phyloP scores from a whole-genome alignment of 352 stramenopile genomes.

The Globisporangium apiculatum region DNA sequence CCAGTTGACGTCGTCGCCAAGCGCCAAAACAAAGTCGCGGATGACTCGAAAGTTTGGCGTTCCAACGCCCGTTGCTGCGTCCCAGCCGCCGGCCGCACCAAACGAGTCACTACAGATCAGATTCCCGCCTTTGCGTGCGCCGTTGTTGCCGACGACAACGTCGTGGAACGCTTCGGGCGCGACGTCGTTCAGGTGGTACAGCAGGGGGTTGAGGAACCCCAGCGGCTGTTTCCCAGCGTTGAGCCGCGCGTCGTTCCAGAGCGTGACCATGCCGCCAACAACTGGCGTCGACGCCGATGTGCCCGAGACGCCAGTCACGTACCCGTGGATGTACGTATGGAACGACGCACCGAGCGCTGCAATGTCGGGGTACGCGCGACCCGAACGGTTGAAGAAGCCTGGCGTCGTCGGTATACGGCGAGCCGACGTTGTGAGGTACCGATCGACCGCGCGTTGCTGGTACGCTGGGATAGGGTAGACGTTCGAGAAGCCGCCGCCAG shows the following conservation, averaged over 20 bases:
- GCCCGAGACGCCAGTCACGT: constrained; percentile 46
- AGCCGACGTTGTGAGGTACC: constrained; percentile 43
- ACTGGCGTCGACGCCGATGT: constrained; percentile 86
- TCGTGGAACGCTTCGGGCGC: constrained; percentile 74
- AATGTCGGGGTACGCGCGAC: constrained; percentile 88
- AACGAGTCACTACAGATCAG: constrained; percentile 76
- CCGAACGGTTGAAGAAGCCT: constrained; percentile 76
- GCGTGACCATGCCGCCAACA: constrained; percentile 77
- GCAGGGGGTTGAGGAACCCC: constrained; percentile 82
- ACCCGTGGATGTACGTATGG: constrained; percentile 50
- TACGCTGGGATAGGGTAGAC: constrained; percentile 71
- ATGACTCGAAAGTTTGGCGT: constrained; percentile 80
- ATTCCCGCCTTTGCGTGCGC: constrained; percentile 29
- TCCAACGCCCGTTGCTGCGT: constrained; percentile 81
- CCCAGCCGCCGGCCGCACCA: constrained; percentile 77
- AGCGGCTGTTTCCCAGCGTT: constrained; percentile 74
- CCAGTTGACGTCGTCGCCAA: constrained; percentile 43
- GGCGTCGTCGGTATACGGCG: constrained; percentile 31
- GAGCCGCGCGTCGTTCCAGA: constrained; percentile 82
- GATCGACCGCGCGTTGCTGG: constrained; percentile 50
- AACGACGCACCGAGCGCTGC: constrained; percentile 67
- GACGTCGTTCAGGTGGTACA: constrained; percentile 71
- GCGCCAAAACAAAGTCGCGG: constrained; percentile 33
- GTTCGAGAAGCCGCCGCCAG: constrained; percentile 86
- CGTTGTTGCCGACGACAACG: constrained; percentile 83